Percentiles rank a stretch among this genome's conserved stretches.
Evolutionary conservation across 2,329 filamentous ascomycete species (phyloP).

Genomic region (Colletotrichum sp.): DNA sequence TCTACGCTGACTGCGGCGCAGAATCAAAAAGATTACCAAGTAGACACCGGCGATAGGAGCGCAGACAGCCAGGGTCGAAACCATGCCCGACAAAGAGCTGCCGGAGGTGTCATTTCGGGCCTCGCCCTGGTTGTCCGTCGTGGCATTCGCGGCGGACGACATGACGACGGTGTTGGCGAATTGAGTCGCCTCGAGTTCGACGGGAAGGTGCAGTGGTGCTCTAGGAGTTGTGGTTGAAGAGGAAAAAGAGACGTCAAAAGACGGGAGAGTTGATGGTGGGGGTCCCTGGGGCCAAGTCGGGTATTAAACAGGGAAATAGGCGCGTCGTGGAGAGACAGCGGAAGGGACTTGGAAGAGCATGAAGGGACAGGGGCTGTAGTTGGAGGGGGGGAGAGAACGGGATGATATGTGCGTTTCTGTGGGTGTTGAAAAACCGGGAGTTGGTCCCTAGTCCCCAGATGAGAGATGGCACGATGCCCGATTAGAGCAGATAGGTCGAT

Average conservation of each 20-base stretch:
- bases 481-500: neutral
- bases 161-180: neutral
- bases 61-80: conserved; percentile 59
- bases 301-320: conserved; percentile 14
- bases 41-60: conserved; percentile 48
- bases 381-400: neutral
- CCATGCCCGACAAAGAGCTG: conserved; percentile 34
- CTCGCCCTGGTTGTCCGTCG: neutral
- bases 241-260: neutral
- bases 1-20: conserved; percentile 49
- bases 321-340: neutral
- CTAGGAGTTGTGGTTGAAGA: neutral
- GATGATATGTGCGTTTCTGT: conserved; percentile 10
- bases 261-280: neutral
- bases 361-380: neutral
- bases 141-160: neutral
- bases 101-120: neutral
- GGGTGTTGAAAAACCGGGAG: conserved; percentile 8
- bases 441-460: conserved; percentile 1
- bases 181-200: neutral
- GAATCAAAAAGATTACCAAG: conserved; percentile 47
- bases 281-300: conserved; percentile 7
- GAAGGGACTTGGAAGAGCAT: neutral
- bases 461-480: conserved; percentile 6
- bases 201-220: neutral